Percentiles rank a stretch among this genome's conserved stretches.
Evolutionary conservation across 306 rosid genomes (phyloP).

Genomic region (Rubus idaeus): DNA sequence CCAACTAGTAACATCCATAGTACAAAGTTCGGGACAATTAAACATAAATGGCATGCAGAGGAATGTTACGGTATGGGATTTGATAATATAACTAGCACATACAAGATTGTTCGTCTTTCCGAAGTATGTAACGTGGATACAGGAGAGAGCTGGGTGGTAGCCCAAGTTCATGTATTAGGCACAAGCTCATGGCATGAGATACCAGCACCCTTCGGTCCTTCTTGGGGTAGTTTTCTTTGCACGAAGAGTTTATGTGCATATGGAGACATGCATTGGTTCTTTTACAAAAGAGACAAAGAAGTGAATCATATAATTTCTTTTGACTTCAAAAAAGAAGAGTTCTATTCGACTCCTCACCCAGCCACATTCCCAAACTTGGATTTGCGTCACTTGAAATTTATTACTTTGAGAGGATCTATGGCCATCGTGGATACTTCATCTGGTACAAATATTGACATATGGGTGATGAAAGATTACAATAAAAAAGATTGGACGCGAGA

Average conservation of each 20-base stretch:
- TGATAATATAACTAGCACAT: background rate
- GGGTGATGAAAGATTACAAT: background rate
- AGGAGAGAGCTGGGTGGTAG: background rate
- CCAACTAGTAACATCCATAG: background rate
- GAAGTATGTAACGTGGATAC: no score
- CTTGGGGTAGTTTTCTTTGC: no score
- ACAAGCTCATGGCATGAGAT: background rate
- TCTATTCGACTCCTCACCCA: background rate
- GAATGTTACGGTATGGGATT: background rate
- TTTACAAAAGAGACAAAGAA: background rate
- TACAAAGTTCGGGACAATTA: background rate
- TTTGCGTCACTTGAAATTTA: background rate
- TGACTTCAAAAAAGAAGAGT: background rate
- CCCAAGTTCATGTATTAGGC: background rate
- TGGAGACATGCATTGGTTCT: constrained; percentile 4
- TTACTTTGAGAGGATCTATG: background rate
- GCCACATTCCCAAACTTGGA: no score
- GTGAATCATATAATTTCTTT: background rate
- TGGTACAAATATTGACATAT: background rate
- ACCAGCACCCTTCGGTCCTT: background rate
- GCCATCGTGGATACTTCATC: background rate
- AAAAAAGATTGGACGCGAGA: background rate
- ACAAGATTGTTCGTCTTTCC: background rate
- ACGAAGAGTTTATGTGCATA: background rate
- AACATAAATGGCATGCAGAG: no score